phyloP scores from a whole-genome alignment of 257 asterid species.

The Nicotiana sylvestris region DNA sequence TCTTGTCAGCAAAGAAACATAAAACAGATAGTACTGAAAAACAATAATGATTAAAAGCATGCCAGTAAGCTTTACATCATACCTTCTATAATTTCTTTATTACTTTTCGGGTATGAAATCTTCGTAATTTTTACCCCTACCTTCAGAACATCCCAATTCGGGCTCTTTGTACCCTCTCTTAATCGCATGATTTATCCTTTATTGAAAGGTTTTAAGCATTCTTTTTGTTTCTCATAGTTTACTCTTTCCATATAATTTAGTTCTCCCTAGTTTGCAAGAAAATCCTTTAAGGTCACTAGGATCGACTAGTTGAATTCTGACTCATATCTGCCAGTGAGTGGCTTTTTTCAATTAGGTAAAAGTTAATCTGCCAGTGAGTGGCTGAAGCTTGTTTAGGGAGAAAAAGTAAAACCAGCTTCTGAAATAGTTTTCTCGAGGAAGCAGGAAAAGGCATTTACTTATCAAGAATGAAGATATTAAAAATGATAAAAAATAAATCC shows the following conservation, averaged over 20 bases:
- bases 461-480: background rate
- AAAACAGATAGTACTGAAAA: background rate
- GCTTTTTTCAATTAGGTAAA: background rate
- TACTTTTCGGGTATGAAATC: background rate
- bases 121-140: background rate
- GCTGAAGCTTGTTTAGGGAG: background rate
- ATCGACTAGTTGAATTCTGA: background rate
- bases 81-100: background rate
- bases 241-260: background rate
- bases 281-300: background rate
- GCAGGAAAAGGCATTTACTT: constrained; percentile 1
- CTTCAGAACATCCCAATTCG: background rate
- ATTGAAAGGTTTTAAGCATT: background rate
- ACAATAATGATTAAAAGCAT: background rate
- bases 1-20: background rate
- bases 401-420: background rate
- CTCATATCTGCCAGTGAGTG: background rate
- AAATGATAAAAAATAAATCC: background rate
- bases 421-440: background rate
- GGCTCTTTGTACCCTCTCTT: background rate
- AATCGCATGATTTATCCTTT: background rate
- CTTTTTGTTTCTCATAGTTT: background rate
- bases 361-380: background rate
- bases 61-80: background rate
- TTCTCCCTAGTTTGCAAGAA: background rate